Evolutionary conservation across 1,284 basidiomycete species (phyloP), one percentile per base, ranked within the genome.

Genomic region (Tetrapyrgos nigripes): DNA sequence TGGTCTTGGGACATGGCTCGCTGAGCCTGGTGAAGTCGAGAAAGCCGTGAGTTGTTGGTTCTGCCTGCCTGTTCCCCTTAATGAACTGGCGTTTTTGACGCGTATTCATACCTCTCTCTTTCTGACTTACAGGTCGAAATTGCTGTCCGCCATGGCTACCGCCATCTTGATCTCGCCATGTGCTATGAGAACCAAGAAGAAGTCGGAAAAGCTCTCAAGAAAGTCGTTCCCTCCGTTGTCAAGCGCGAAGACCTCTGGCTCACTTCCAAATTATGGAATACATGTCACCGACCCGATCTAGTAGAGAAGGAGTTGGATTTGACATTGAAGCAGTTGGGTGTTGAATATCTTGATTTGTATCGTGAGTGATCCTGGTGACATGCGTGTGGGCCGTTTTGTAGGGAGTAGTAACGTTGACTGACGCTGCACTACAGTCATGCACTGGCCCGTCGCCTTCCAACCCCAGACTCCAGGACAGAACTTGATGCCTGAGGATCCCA

Each of bases 1-100:
- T 66, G 93, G 93, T 47, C 82, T 94, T 40, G 93, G 93, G 9
- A 94, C 93, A 26, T 94, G 92, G 93, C 80, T 87, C 53, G 89
- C 90, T 24, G 79, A 86, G 69, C 88, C 89, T 17, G 80, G 87
- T 24, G 89, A 94, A 72, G 93, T 94, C 57, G 88, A 89, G 74
- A 80, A 83, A 50, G 89, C 92, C 54, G 88, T 90, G 68, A 46
- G 84, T 77, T 19, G 21, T 43, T 28, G 23, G 21, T 19, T 19
- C 21, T 24, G 14, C 24, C 50, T 21, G 13, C n/a, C n/a, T n/a
- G n/a, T n/a, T n/a, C n/a, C n/a, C n/a, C n/a, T n/a, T n/a, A n/a
- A 61, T 40, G 44, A 44, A 19, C 44, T 11, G 24, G 31, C 55
- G 48, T 56, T 10, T 43, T 53, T 46, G n/a, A 31, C 27, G 0